Evolutionary conservation across 2,329 filamentous ascomycete genomes (phyloP), one percentile per base, ranked within the genome.

Genomic region (Anthostomella pinea): DNA sequence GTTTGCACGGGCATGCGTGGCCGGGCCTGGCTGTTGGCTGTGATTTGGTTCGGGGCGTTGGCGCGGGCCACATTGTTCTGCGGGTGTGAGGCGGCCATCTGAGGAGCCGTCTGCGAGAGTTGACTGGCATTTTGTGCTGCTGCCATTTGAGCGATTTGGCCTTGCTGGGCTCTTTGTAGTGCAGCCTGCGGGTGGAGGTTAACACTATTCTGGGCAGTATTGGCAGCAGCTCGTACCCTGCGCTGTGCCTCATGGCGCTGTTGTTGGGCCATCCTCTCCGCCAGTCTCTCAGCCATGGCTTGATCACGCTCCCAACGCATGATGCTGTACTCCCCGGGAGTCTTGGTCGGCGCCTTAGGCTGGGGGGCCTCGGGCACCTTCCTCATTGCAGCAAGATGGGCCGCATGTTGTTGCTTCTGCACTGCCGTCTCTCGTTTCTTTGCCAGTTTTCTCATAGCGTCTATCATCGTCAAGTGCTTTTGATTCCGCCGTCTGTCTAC

Each of bases 391-490:
- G 87, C 87, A 38, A 88, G 78, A 45, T 79, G 77, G 8, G 83
- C 78, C 41, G 80, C 76, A 58, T 96, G 88, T 56, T 91, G 85
- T 58, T 93, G 87, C 68, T 97, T 97, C 58, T 93, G 88, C 18
- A 81, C 69, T 17, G 79, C 75, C 8, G 85, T 85, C 65, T 98
- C 93, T 17, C 91, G 80, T 65, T 96, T 97, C 71, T 95, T 94
- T 1, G 90, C 90, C 30, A 95, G 64, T 60, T 97, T 98, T 26
- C 90, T 80, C 87, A 97, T 96, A 3, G 87, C 87, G 63, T 97
- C 91, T 49, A 98, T 83, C 53, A 97, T 74, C 29, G 85, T 86
- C 39, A 97, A 70, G 56, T 96, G 87, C 56, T 89, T 87, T 45
- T 89, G 86, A 46, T 88, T 87, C 47, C 87, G 82, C 38, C 90